phyloP scores from a whole-genome alignment of 495 filamentous ascomycete genomes.

The Aspergillus biplanus region DNA sequence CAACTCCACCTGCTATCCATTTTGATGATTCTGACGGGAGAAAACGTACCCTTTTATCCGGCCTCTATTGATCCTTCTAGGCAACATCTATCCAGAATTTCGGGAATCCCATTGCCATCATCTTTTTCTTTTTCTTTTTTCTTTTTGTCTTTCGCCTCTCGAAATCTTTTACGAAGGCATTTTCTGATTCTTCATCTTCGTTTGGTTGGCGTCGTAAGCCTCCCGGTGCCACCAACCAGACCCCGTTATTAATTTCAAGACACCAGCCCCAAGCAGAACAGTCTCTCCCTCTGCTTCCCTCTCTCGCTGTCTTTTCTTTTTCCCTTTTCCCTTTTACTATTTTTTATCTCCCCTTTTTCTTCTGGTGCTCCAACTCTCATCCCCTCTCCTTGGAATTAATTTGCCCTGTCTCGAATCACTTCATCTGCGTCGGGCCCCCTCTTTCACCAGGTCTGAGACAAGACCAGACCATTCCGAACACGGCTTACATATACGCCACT shows the following conservation, averaged over 20 bases:
- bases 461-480: constrained; percentile 16
- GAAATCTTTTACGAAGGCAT: too few species aligned
- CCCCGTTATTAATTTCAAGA: constrained; percentile 10
- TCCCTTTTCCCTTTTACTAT: constrained; percentile 22
- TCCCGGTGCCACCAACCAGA: constrained; percentile 18
- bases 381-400: neutral
- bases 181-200: too few species aligned
- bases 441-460: neutral
- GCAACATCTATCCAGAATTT: constrained; percentile 12
- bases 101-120: neutral
- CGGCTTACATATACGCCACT: constrained; percentile 26
- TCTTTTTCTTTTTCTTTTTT: neutral
- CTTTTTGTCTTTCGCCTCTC: neutral
- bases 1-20: neutral
- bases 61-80: neutral
- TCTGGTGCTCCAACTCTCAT: constrained; percentile 4
- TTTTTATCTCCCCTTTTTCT: constrained; percentile 3
- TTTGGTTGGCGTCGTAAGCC: constrained; percentile 21
- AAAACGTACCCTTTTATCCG: neutral
- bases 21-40: neutral
- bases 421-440: neutral
- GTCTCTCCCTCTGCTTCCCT: constrained; percentile 14
- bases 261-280: neutral
- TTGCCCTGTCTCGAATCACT: neutral
- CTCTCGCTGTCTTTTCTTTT: constrained; percentile 6